Base-by-base conservation (phyloP, 495 filamentous ascomycete species). In the Penicillium atrosanguineum region DNA sequence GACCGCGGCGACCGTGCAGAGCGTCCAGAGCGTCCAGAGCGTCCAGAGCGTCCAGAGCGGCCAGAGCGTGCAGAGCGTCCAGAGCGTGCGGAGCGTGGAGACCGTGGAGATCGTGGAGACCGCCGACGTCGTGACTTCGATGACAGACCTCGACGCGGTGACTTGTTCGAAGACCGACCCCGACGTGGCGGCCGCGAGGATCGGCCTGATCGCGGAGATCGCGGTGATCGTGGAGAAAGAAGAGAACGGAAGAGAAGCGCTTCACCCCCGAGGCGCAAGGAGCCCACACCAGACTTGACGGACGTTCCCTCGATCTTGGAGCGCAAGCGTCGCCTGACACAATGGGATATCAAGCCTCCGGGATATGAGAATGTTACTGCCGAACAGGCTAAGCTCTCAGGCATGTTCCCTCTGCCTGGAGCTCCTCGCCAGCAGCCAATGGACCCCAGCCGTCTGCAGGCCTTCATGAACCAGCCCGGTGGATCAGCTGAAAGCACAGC, bases 341-440 rank as follows among this genome's bases (percentile, higher is more conserved):
- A 97, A 69, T 99, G 94, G 94, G 94, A 99, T 68, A 96, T 99
- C 69, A 99, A 97, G 76, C 94, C 94, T 12, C 90, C 90, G 19
- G 93, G 94, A 26, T 99, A 99, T 63, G 94, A 97, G 70, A 96
- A 95, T 73, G 94, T 99, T 55, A 97, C 95, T 12, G 95, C 94
- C 21, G 94, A 99, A 69, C 95, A 97, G 68, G 95, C 94, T 23
- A 99, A 99, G 78, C 81, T 99, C 31, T 99, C 94, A n/a, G 90
- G 90, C 80, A 68, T 97, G 94, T 99, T 99, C 77, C 92, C 94
- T 52, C 83, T 99, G 8, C 94, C 94, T 6, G 94, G 94, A 54
- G 94, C 93, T 40, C 94, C 94, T 45, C 84, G 95, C 57, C 91
- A 96, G 62, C 91, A 96, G 64, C 90, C 92, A 4, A 95, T 98